These are phyloP conservation scores for Phaeosphaeria sp. DNA, from an alignment of 2,329 filamentous ascomycete genomes.

Conservation along the genomic window DNA sequence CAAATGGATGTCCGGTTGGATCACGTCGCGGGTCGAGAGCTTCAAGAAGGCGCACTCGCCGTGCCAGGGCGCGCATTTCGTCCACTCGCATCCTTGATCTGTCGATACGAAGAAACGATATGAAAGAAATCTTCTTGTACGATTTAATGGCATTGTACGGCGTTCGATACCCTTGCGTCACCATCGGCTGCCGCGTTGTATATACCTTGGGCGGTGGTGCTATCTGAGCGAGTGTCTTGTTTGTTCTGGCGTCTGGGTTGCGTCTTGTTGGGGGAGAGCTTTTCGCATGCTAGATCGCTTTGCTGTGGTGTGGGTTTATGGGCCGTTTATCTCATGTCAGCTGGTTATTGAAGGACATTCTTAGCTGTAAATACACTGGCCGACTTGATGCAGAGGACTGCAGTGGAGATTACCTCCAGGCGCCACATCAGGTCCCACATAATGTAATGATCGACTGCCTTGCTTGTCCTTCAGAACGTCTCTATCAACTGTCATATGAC, in stretches of 20 bases:
- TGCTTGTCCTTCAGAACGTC: neutral
- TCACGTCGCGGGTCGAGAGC: constrained; percentile 34
- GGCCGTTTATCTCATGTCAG: neutral
- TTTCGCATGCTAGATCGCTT: neutral
- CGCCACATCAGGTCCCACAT: neutral
- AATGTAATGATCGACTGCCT: neutral
- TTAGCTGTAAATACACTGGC: neutral
- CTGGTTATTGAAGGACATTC: neutral
- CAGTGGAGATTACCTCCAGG: neutral
- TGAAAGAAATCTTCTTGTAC: constrained; percentile 25
- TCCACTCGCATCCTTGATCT: constrained; percentile 43
- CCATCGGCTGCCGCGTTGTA: constrained; percentile 12
- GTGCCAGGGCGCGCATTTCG: constrained; percentile 41
- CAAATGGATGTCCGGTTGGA: constrained; percentile 42
- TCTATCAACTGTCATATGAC: no score
- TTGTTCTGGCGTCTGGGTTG: constrained; percentile 8
- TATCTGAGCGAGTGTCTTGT: neutral
- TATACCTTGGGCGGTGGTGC: constrained; percentile 11
- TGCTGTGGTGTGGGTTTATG: neutral
- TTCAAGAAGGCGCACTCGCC: constrained; percentile 39
- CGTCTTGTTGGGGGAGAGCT: neutral
- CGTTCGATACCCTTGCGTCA: constrained; percentile 42
- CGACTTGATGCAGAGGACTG: neutral
- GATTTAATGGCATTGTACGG: constrained; percentile 35
- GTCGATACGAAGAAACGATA: constrained; percentile 20